Percentiles rank a stretch among this genome's conserved stretches.
Conservation (phyloP, 305 asterid species). For the Euphrasia arctica region DNA sequence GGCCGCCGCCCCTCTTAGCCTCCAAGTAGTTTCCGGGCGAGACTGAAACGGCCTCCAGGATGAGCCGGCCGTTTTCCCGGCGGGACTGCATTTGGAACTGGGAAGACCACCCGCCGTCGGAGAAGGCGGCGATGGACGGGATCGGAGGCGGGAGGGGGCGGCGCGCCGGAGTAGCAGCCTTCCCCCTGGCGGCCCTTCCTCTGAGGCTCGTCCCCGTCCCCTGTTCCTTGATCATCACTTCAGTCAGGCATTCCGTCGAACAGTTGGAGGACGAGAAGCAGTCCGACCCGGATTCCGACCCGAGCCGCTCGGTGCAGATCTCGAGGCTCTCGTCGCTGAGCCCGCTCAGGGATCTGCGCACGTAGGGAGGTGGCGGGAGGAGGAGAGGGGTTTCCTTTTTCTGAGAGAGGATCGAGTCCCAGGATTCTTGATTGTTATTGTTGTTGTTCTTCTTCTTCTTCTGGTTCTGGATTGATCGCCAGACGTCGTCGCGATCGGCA, state of each 20-base stretch:
- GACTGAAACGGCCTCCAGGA: conserved; percentile 70
- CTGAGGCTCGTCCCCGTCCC: background rate
- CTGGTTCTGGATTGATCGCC: conserved; percentile 31
- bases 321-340: conserved; percentile 69
- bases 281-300: conserved; percentile 84
- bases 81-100: conserved; percentile 54
- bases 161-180: conserved; percentile 37
- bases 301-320: conserved; percentile 85
- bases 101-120: conserved; percentile 35
- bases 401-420: conserved; percentile 49
- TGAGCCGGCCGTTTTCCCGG: conserved; percentile 64
- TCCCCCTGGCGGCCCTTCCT: conserved; percentile 34
- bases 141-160: conserved; percentile 69
- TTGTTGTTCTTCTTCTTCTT: conserved; percentile 2
- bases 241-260: conserved; percentile 25
- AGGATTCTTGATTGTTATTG: conserved; percentile 14
- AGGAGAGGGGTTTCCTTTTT: conserved; percentile 33
- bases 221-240: conserved; percentile 22
- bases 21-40: conserved; percentile 51
- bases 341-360: conserved; percentile 47
- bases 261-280: conserved; percentile 40
- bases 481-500: conserved; percentile 20
- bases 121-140: conserved; percentile 44
- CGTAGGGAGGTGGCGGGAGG: conserved; percentile 41
- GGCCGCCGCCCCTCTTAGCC: conserved; percentile 57